Evolutionary conservation across 2,329 filamentous ascomycete species (phyloP), one percentile per base, ranked within the genome.

Genomic region (Sporothrix euskadiensis): DNA sequence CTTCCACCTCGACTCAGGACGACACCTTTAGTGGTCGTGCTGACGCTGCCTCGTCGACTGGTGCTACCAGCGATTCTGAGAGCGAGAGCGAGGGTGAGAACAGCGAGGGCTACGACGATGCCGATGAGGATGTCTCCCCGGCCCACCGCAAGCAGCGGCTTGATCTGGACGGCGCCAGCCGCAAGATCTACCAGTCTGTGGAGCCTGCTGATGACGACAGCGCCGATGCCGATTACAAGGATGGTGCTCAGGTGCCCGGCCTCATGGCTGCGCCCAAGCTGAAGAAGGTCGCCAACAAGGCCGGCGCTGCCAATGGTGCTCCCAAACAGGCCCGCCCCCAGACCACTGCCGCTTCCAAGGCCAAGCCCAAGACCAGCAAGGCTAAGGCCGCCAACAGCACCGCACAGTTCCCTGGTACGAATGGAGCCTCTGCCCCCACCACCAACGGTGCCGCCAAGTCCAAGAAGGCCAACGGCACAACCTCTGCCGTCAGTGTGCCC

Each of bases 21-120:
- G 95, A 98, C 82, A 94, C 93, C 1, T 92, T 98, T 76, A 98
- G 95, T 81, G 94, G 94, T 66, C 91, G 90, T 78, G 94, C 94
- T 56, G 95, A 98, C 80, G 89, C 88, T 66, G 89, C 92, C 68
- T 97, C 94, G 2, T 97, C 93, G 2, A 94, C 92, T 61, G 93
- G 93, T 71, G 94, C 93, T 72, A 96, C 92, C 66, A 94, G 92
- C 77, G 92, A 96, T 73, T 88, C 87, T 73, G 92, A 93, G 52
- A 90, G 88, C 74, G 90, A 90, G 56, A 88, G 89, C 78, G 90
- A 94, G 92, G 89, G 90, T 47, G 88, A 89, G 78, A 90, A 92
- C 57, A 83, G 85, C 74, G 90, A 91, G 49, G 83, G 88, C 69
- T 70, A 63, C 22, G 73, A 69, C 19, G 90, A 90, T 30, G 88